phyloP scores from a whole-genome alignment of 352 stramenopile species.

The Globisporangium sylvaticum region DNA sequence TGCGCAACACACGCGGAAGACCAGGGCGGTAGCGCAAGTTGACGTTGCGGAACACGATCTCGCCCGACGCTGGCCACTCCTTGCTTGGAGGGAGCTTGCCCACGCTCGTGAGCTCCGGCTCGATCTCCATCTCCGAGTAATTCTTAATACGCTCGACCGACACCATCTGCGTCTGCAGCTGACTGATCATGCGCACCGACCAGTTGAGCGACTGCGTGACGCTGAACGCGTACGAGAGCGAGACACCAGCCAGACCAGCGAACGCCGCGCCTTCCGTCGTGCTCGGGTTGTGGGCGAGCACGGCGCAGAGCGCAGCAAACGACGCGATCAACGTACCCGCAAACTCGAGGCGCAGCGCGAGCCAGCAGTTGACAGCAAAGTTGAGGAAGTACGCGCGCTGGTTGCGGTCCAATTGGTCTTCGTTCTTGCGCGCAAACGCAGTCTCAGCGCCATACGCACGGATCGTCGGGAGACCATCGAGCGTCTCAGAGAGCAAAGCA shows the following conservation, averaged over 20 bases:
- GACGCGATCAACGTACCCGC: constrained; percentile 59
- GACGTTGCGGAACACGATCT: constrained; percentile 78
- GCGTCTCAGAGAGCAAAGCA: constrained; percentile 91
- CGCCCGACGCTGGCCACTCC: constrained; percentile 68
- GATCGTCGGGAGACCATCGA: constrained; percentile 94
- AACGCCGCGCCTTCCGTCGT: constrained; percentile 36
- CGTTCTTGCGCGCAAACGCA: constrained; percentile 51
- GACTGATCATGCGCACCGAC: constrained; percentile 69
- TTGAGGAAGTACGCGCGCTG: constrained; percentile 75
- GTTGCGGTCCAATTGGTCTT: constrained; percentile 57
- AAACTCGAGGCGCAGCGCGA: constrained; percentile 72
- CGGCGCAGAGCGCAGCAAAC: constrained; percentile 47
- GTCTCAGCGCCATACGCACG: constrained; percentile 66
- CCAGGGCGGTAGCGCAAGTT: constrained; percentile 76
- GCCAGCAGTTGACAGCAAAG: constrained; percentile 72
- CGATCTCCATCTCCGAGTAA: constrained; percentile 56
- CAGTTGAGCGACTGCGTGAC: constrained; percentile 78
- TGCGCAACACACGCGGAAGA: constrained; percentile 36
- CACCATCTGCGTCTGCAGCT: constrained; percentile 78
- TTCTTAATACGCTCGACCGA: constrained; percentile 74
- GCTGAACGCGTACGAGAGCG: constrained; percentile 76
- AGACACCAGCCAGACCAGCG: constrained; percentile 60
- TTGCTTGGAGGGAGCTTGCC: constrained; percentile 49
- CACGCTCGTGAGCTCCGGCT: constrained; percentile 88
- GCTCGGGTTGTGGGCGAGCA: constrained; percentile 45